These are phyloP conservation scores for Scytalidium sp. DNA, from an alignment of 2,329 filamentous ascomycete species.

Conservation along the genomic window DNA sequence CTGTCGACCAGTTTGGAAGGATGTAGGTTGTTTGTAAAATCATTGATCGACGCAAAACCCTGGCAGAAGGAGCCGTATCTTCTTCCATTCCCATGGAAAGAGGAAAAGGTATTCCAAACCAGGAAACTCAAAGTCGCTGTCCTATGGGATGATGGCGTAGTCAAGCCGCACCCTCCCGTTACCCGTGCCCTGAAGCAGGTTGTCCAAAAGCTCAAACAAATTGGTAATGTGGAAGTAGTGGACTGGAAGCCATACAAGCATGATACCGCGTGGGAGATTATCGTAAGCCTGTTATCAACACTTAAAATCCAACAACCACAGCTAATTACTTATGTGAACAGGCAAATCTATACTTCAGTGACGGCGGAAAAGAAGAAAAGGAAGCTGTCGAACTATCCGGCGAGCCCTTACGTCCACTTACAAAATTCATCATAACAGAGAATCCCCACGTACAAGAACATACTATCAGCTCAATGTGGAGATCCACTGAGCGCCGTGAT, in stretches of 20 bases:
- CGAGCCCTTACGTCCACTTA: constrained; percentile 57
- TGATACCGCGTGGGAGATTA: constrained; percentile 44
- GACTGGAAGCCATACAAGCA: constrained; percentile 55
- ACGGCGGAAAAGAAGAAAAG: constrained; percentile 54
- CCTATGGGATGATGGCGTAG: constrained; percentile 56
- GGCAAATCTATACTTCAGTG: constrained; percentile 52
- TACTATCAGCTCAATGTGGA: constrained; percentile 26
- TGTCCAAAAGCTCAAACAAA: constrained; percentile 44
- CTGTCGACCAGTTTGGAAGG: constrained; percentile 50
- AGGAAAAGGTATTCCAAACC: constrained; percentile 28
- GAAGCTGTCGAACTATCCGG: constrained; percentile 48
- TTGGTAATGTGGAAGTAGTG: constrained; percentile 48
- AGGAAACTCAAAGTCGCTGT: constrained; percentile 58
- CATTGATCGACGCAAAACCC: constrained; percentile 38
- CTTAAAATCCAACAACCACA: too few species aligned
- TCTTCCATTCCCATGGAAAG: constrained; percentile 50
- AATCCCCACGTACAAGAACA: constrained; percentile 42
- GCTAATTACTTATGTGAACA: constrained; percentile 4
- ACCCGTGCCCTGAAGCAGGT: constrained; percentile 53
- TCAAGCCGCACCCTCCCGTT: constrained; percentile 58
- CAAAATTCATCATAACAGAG: constrained; percentile 55
- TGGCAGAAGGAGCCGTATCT: constrained; percentile 51
- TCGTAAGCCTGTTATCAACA: constrained; percentile 37
- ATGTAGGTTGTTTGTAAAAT: constrained; percentile 38
- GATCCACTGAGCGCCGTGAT: constrained; percentile 36